Conservation (phyloP, 768 basidiomycete genomes). For the Russula emetica region DNA sequence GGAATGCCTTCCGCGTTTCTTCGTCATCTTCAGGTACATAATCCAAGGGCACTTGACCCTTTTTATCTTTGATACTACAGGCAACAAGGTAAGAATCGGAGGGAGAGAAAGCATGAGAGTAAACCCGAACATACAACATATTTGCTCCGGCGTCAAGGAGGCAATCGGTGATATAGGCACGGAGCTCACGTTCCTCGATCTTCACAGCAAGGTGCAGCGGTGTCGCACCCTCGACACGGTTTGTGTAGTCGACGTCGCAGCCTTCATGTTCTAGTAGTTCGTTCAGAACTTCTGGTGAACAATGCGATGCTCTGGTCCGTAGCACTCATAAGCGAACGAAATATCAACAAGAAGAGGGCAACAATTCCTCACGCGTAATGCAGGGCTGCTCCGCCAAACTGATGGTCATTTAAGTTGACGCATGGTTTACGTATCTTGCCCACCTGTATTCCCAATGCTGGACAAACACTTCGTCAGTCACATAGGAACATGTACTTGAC, state of each 20-base stretch:
- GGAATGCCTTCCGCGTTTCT: slow-evolving; percentile 48
- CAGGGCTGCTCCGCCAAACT: slow-evolving; percentile 43
- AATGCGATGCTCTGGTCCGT: slow-evolving; percentile 45
- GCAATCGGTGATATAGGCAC: slow-evolving; percentile 53
- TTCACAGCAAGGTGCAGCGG: slow-evolving; percentile 73
- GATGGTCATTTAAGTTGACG: neutral
- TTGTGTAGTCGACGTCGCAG: slow-evolving; percentile 79
- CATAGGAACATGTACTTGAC: neutral
- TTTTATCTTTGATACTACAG: slow-evolving; percentile 66
- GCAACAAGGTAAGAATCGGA: neutral
- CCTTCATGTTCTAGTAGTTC: slow-evolving; percentile 66
- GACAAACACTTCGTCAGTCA: neutral
- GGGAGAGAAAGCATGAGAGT: neutral
- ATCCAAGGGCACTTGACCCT: slow-evolving; percentile 53
- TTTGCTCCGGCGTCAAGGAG: slow-evolving; percentile 79
- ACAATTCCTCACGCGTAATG: slow-evolving; percentile 62
- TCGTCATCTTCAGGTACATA: slow-evolving; percentile 51
- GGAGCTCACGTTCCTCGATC: slow-evolving; percentile 50
- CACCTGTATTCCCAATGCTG: slow-evolving; percentile 76
- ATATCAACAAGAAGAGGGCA: neutral
- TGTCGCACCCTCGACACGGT: slow-evolving; percentile 63
- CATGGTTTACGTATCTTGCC: slow-evolving; percentile 26
- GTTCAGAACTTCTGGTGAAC: slow-evolving; percentile 62
- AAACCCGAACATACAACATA: slow-evolving; percentile 45
- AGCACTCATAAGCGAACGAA: slow-evolving; percentile 7